Evolutionary conservation across 495 filamentous ascomycete species (phyloP), one percentile per base, ranked within the genome.

Genomic region (Aspergillus saccharolyticus): DNA sequence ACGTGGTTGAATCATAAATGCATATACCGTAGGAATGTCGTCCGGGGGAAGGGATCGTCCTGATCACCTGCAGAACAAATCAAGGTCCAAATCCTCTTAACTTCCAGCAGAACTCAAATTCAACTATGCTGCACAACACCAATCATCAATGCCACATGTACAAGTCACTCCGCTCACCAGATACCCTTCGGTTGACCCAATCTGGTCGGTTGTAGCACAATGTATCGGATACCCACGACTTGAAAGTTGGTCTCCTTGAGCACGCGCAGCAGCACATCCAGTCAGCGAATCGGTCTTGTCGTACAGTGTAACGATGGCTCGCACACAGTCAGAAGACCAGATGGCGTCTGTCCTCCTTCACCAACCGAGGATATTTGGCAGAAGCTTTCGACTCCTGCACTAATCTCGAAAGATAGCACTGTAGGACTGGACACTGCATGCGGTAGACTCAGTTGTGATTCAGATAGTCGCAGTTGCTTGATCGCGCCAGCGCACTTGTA

Each of bases 281-380:
- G n/a, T 25, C 24, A 50, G 24, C 15, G 14, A 28, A 6, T 3
- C 5, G 22, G 22, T 50, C 47, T 22, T 22, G 47, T 50, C 18
- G 47, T 9, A 50, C 47, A 7, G 47, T 50, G 47, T 50, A n/a
- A 50, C 47, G 14, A 28, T n/a, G 47, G 47, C 47, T 30, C 30
- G 24, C 22, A 50, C 47, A 30, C 9, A 50, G 47, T 50, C 47
- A 50, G 47, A 50, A 50, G 47, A 50, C 47, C 47, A 39, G 47
- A 28, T 50, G 47, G 47, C 24, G 6, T 50, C 22, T 49, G 24
- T 28, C 24, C 47, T 30, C 17, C 28, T 30, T 25, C 46, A 8
- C 18, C 46, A 1, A 6, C 25, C 25, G 33, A 15, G 12, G 12
- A 12, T 12, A 39, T 39, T 30, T 50, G 47, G 22, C 47, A 30